phyloP scores from a whole-genome alignment of 345 rosid species.

The Erucastrum elatum region DNA sequence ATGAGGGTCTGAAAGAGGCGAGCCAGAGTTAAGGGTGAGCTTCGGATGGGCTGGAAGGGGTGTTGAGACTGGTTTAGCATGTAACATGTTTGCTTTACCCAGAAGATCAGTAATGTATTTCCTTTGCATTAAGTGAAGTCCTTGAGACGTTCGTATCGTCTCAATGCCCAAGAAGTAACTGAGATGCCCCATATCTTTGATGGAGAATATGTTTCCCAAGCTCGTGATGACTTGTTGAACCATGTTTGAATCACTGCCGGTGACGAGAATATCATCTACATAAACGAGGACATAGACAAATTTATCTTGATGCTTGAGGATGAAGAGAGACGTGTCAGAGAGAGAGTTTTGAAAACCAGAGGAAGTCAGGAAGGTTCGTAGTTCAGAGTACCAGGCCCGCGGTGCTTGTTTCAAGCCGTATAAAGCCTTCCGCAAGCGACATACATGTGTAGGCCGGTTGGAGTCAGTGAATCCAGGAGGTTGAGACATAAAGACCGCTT shows the following conservation, averaged over 20 bases:
- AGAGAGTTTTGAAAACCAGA: not conserved
- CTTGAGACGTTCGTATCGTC: not conserved
- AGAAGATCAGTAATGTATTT: not conserved
- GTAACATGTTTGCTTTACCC: not conserved
- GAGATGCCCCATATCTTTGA: not conserved
- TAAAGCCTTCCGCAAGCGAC: not conserved
- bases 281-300: not conserved
- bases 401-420: not conserved
- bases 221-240: not conserved
- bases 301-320: not conserved
- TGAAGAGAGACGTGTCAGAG: not conserved
- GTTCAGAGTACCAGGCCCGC: not conserved
- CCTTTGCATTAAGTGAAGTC: not conserved
- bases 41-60: not conserved
- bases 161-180: not conserved
- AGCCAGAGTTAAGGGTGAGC: not conserved
- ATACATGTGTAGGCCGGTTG: not conserved
- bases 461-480: not conserved
- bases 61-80: not conserved
- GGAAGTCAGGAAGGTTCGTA: not conserved
- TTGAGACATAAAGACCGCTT: not conserved
- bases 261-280: not conserved
- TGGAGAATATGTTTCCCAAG: not conserved
- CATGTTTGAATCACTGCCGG: not conserved
- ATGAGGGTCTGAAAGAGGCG: not conserved